These are phyloP conservation scores for Rubia tinctorum DNA, from an alignment of 305 asterid species.

Conservation along the genomic window DNA sequence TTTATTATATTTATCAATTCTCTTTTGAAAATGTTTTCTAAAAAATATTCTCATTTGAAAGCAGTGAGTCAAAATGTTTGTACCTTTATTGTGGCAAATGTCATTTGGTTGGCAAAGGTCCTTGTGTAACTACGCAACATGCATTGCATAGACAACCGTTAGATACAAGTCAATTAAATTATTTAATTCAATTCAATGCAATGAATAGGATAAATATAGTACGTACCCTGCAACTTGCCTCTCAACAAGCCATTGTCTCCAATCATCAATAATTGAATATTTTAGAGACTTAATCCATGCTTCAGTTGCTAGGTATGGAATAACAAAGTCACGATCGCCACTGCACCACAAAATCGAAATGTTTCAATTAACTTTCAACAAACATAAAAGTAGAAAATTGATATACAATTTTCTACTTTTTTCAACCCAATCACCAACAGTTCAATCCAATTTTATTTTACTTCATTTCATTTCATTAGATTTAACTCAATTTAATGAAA, in stretches of 20 bases:
- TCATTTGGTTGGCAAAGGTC: constrained; percentile 17
- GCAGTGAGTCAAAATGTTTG: neutral
- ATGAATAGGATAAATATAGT: neutral
- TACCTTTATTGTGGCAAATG: constrained; percentile 19
- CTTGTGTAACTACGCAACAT: constrained; percentile 18
- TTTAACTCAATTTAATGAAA: no score
- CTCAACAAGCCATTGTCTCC: constrained; percentile 24
- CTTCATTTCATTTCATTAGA: no score
- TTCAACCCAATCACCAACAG: no score
- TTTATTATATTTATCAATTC: no score
- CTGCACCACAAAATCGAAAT: neutral
- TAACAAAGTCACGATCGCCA: constrained; percentile 21
- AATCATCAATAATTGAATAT: constrained; percentile 11
- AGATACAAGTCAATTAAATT: neutral
- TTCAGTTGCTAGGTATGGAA: constrained; percentile 17
- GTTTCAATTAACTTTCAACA: neutral
- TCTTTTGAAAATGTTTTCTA: no score
- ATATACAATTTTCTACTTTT: no score
- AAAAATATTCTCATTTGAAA: neutral
- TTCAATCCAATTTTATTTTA: no score
- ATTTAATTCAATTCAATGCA: neutral
- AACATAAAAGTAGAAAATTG: no score
- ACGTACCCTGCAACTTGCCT: constrained; percentile 27
- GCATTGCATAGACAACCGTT: neutral
- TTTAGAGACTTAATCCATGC: constrained; percentile 24